These are phyloP conservation scores for Stylosanthes scabra DNA, from an alignment of 331 rosid genomes.

Conservation along the genomic window DNA sequence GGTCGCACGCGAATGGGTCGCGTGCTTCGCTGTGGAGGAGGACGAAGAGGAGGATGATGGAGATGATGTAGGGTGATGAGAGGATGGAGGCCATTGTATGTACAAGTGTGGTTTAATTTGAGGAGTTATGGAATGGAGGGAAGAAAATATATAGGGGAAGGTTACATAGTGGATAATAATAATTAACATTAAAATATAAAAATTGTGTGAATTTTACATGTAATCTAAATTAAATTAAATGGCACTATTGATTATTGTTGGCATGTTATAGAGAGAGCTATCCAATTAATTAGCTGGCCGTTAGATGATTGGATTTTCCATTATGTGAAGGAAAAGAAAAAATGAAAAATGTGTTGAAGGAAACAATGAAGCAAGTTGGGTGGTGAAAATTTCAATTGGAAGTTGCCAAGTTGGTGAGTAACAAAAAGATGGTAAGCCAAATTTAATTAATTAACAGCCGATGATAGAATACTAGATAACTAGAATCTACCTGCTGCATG, in stretches of 20 bases:
- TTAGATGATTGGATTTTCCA: too few relatives aligned
- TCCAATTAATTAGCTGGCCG: too few relatives aligned
- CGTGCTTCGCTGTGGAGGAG: conserved; percentile 36
- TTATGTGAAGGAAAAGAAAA: not conserved
- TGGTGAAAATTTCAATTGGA: conserved; percentile 42
- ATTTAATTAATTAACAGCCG: conserved; percentile 22
- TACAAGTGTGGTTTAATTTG: conserved; percentile 6
- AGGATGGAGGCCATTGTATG: conserved; percentile 47
- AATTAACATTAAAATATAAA: too few relatives aligned
- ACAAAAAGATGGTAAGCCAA: conserved; percentile 10
- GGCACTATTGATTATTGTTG: too few relatives aligned
- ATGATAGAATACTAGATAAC: not conserved
- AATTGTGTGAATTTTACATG: not conserved
- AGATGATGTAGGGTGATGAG: conserved; percentile 25
- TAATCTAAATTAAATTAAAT: not conserved
- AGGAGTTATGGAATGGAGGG: conserved; percentile 5
- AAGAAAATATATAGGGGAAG: conserved; percentile 24
- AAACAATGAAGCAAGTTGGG: conserved; percentile 38
- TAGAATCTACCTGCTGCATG: conserved; percentile 29
- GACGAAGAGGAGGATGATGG: conserved; percentile 36
- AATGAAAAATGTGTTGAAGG: not conserved
- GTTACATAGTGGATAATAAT: not conserved
- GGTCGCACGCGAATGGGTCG: conserved; percentile 75
- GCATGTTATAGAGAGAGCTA: too few relatives aligned
- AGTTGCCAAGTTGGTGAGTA: conserved; percentile 38